phyloP scores from a whole-genome alignment of 106 monocot genomes.

The Iris macrosiphon region DNA sequence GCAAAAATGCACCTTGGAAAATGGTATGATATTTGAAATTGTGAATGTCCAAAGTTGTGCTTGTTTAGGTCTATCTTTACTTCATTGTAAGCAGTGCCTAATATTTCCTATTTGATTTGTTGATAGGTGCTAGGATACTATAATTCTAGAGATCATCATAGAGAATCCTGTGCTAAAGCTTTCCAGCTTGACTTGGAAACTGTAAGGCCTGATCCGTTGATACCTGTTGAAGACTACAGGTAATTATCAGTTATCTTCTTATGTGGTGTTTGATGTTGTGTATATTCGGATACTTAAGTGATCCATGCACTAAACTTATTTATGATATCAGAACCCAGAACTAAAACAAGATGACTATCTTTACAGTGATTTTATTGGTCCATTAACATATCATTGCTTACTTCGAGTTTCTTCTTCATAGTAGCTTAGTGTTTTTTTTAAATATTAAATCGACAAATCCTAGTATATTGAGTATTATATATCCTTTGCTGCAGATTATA shows the following conservation, averaged over 20 bases:
- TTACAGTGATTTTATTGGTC: too few relatives aligned
- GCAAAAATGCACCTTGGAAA: conserved; percentile 87
- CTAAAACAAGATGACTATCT: too few relatives aligned
- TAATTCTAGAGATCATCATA: conserved; percentile 61
- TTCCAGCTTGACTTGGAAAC: conserved; percentile 82
- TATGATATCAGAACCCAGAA: too few relatives aligned
- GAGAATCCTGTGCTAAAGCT: conserved; percentile 80
- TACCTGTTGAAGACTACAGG: conserved; percentile 97
- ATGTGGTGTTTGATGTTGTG: too few relatives aligned
- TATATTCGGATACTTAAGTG: too few relatives aligned
- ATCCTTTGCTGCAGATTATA: too few relatives aligned
- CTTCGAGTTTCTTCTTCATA: too few relatives aligned
- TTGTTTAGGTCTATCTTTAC: neutral
- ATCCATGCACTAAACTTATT: too few relatives aligned
- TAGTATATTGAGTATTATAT: too few relatives aligned
- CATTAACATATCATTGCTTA: too few relatives aligned
- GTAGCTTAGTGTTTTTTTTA: too few relatives aligned
- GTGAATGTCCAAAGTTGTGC: conserved; percentile 6
- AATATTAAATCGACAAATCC: too few relatives aligned
- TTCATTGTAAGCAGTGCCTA: neutral
- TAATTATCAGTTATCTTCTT: conserved; percentile 13
- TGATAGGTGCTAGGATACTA: conserved; percentile 78
- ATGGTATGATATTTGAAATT: conserved; percentile 38
- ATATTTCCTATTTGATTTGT: conserved; percentile 11
- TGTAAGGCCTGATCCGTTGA: conserved; percentile 76